Conservation (phyloP, 2,329 filamentous ascomycete genomes). For the Grosmannia serpens region DNA sequence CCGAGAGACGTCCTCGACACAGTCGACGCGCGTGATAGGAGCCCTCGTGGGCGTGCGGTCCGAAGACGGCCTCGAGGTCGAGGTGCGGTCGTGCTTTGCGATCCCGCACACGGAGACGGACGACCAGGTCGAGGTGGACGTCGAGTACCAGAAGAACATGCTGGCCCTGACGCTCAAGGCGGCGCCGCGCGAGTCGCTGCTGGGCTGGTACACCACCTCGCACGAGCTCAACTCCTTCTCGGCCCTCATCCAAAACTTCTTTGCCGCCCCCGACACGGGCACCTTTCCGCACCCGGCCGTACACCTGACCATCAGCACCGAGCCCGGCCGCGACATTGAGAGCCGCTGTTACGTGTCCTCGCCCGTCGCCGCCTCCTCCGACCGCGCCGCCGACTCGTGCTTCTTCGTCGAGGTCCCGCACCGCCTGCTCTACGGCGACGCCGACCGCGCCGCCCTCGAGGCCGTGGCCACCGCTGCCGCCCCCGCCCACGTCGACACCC, state of each 20-base stretch:
- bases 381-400: slow-evolving; percentile 90
- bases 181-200: slow-evolving; percentile 82
- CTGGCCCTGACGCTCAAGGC: slow-evolving; percentile 87
- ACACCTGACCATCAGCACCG: slow-evolving; percentile 87
- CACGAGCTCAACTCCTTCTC: slow-evolving; percentile 97
- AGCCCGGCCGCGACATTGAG: slow-evolving; percentile 78
- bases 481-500: slow-evolving; percentile 67
- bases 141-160: slow-evolving; percentile 99
- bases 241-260: slow-evolving; percentile 99
- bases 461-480: slow-evolving; percentile 51
- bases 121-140: slow-evolving; percentile 98
- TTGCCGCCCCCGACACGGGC: slow-evolving; percentile 89
- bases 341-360: slow-evolving; percentile 91
- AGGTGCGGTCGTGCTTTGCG: slow-evolving; percentile 92
- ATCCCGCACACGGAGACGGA: slow-evolving; percentile 97
- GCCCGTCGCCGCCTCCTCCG: slow-evolving; percentile 86
- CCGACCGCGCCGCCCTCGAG: slow-evolving; percentile 57
- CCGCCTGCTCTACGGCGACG: slow-evolving; percentile 71
- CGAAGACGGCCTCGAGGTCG: slow-evolving; percentile 93
- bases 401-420: slow-evolving; percentile 96
- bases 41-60: slow-evolving; percentile 86
- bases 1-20: slow-evolving; percentile 61
- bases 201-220: slow-evolving; percentile 97
- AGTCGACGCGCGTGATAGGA: slow-evolving; percentile 93
- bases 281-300: slow-evolving; percentile 97